Evolutionary conservation across 768 basidiomycete genomes (phyloP), one percentile per base, ranked within the genome.

Genomic region (Ramaria sp.): DNA sequence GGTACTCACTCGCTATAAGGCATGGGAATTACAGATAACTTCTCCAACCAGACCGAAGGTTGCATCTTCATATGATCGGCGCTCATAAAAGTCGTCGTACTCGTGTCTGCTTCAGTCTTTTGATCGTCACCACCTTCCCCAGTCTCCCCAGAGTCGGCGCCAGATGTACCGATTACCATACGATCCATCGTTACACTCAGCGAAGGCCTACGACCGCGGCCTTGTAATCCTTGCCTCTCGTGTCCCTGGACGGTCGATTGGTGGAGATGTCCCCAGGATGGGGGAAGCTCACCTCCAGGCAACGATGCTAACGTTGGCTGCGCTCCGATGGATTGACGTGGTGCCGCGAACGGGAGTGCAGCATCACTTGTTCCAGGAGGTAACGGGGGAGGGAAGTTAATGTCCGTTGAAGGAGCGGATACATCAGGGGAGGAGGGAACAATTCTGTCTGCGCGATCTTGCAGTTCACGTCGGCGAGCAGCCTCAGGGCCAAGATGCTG

Each of bases 31-130:
- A 74, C 70, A 51, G 72, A 65, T 15, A 90, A 58, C 49, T 68
- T 73, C 59, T 88, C 79, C 67, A 83, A 78, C 87, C 88, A 90
- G 62, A 79, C 85, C 0, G 80, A 72, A 1, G 84, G 77, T 50
- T 78, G 79, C 79, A 87, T 83, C 56, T 81, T 73, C 5, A 78
- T 79, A 61, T 83, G 75, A 55, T 83, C 80, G 18, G 73, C 70
- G 0, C 39, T 47, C 53, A 55, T 55, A 37, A 44, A 47, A 5
- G 52, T 55, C 50, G 28, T 20, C 57, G 49, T 57, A 36, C 42
- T 49, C 5, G 38, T 45, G 36, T 61, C 62, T 4, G 57, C 55
- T 20, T 58, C 38, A 24, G 55, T 32, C 52, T 58, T 27, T 52
- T 37, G 28, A 48, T 55, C 55, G 39, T 49, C 39, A 22, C 56